These are phyloP conservation scores for Fusarium decemcellulare DNA, from an alignment of 2,329 filamentous ascomycete genomes.

Conservation along the genomic window DNA sequence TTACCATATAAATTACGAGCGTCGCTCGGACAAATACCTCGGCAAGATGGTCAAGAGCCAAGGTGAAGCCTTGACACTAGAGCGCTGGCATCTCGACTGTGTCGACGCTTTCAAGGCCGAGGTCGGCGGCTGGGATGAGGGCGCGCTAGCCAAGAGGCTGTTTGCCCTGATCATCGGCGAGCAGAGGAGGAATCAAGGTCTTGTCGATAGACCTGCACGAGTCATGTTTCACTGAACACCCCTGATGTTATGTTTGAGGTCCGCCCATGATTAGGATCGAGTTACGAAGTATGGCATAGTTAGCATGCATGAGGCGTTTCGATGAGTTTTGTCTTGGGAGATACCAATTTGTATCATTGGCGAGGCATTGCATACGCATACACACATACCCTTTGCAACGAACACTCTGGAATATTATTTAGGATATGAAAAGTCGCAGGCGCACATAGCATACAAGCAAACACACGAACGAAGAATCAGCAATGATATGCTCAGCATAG, in stretches of 20 bases:
- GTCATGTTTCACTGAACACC: conserved; percentile 51
- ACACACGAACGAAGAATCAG: conserved; percentile 25
- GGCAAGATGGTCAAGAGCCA: conserved; percentile 65
- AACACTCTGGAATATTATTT: conserved; percentile 6
- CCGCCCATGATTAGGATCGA: conserved; percentile 21
- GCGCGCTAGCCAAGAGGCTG: conserved; percentile 64
- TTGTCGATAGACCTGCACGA: conserved; percentile 28
- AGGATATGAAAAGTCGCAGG: conserved; percentile 18
- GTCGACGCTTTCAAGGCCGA: conserved; percentile 66
- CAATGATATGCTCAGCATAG: conserved; percentile 38
- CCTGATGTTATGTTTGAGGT: not conserved
- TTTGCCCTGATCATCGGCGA: conserved; percentile 68
- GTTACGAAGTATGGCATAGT: conserved; percentile 37
- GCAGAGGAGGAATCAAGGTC: conserved; percentile 48
- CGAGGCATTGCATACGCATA: conserved; percentile 10
- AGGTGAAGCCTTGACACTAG: conserved; percentile 62
- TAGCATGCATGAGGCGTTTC: conserved; percentile 43
- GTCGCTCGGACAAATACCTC: conserved; percentile 55
- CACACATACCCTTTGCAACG: conserved; percentile 6
- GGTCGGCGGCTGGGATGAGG: conserved; percentile 66
- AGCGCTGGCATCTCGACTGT: conserved; percentile 71
- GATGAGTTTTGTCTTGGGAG: conserved; percentile 35
- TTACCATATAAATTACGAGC: conserved; percentile 48
- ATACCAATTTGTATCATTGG: conserved; percentile 43
- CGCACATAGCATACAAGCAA: conserved; percentile 14